Conservation (phyloP, 2,329 filamentous ascomycete genomes). For the Monilinia vaccinii-corymbosi region DNA sequence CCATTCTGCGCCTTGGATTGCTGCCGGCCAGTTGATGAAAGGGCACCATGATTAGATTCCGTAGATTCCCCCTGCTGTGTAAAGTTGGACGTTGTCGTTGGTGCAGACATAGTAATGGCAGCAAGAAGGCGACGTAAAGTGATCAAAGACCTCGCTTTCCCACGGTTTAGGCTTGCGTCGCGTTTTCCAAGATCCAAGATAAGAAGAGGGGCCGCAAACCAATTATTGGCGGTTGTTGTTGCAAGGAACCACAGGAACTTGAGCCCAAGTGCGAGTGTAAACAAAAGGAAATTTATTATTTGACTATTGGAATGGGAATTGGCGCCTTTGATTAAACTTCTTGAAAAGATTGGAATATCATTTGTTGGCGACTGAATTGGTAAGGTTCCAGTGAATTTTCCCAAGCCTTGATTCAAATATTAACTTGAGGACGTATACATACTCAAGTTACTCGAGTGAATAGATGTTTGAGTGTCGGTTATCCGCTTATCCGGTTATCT, state of each 20-base stretch:
- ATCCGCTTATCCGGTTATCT: neutral
- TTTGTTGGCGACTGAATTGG: neutral
- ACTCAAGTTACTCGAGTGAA: too few relatives aligned
- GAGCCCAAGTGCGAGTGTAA: too few relatives aligned
- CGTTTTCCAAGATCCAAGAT: constrained; percentile 1
- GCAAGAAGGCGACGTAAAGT: neutral
- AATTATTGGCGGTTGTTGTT: too few relatives aligned
- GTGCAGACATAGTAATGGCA: constrained; percentile 2
- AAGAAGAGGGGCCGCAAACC: too few relatives aligned
- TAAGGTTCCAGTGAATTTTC: neutral
- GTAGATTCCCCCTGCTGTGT: constrained; percentile 6
- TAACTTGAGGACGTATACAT: too few relatives aligned
- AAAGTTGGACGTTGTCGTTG: neutral
- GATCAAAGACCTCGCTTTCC: constrained; percentile 11
- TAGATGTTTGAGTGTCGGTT: neutral
- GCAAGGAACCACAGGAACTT: too few relatives aligned
- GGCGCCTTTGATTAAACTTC: neutral
- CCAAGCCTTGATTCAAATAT: too few relatives aligned
- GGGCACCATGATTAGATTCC: neutral
- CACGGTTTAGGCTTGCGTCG: constrained; percentile 16
- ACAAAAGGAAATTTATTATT: neutral
- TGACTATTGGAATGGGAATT: neutral
- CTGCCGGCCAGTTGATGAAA: constrained; percentile 2
- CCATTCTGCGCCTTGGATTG: constrained; percentile 3
- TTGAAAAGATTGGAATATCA: neutral